A percentile compares a stretch with the other conserved stretches of the same genome.
These are phyloP conservation scores for Delonix regia DNA, from an alignment of 306 rosid genomes.

Conservation along the genomic window DNA sequence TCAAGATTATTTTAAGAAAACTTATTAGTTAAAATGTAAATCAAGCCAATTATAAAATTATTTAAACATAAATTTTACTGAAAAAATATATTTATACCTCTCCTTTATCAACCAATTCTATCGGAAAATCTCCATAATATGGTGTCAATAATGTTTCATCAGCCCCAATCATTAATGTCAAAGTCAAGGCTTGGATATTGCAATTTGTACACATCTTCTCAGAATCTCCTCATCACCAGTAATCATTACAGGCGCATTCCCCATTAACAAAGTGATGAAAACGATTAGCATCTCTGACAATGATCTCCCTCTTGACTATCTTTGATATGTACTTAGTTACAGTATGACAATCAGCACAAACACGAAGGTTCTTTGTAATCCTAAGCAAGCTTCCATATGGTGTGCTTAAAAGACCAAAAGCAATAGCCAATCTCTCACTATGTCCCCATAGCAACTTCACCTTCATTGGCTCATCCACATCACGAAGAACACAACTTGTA, in stretches of 20 bases:
- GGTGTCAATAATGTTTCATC: neutral
- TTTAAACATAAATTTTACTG: neutral
- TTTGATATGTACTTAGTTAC: slow-evolving; percentile 67
- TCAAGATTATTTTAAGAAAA: neutral
- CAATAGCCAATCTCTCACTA: slow-evolving; percentile 75
- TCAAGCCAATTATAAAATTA: neutral
- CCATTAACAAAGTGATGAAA: slow-evolving; percentile 75
- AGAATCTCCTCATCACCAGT: slow-evolving; percentile 46
- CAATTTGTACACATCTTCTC: neutral
- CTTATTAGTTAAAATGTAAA: neutral
- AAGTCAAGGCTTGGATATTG: slow-evolving; percentile 22
- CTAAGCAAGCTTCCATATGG: slow-evolving; percentile 63
- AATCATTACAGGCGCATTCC: slow-evolving; percentile 65
- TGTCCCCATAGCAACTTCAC: slow-evolving; percentile 70
- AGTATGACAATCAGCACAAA: slow-evolving; percentile 68
- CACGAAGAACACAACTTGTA: slow-evolving; percentile 66
- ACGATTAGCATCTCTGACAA: slow-evolving; percentile 76
- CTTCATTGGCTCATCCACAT: slow-evolving; percentile 63
- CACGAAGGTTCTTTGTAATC: slow-evolving; percentile 72
- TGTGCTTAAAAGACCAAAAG: slow-evolving; percentile 69
- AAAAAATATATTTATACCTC: too few relatives aligned
- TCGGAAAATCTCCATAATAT: neutral
- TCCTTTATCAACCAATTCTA: too few relatives aligned
- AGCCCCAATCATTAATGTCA: slow-evolving; percentile 16
- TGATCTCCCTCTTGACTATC: slow-evolving; percentile 66